These are phyloP conservation scores for Monilinia fructicola DNA, from an alignment of 2,329 filamentous ascomycete species.

Conservation along the genomic window DNA sequence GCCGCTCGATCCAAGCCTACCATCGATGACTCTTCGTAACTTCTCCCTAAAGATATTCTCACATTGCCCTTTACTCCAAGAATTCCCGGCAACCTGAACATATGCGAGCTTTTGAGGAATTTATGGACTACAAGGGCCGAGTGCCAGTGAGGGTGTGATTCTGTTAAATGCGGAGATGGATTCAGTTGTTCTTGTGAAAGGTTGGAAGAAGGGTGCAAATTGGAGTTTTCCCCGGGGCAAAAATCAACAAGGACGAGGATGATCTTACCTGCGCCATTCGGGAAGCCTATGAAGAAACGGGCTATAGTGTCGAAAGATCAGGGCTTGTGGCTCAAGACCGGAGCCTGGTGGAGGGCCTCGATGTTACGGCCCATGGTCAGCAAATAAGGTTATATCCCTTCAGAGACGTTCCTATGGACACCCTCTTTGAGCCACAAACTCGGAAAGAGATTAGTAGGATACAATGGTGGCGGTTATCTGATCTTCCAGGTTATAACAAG, in stretches of 20 bases:
- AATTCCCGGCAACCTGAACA: slow-evolving; percentile 78
- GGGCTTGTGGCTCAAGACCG: slow-evolving; percentile 72
- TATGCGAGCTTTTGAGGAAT: slow-evolving; percentile 83
- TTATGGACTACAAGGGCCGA: slow-evolving; percentile 89
- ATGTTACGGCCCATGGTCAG: slow-evolving; percentile 87
- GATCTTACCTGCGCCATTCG: slow-evolving; percentile 91
- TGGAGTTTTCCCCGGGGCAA: slow-evolving; percentile 98
- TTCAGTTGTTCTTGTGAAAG: slow-evolving; percentile 87
- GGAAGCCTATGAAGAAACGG: slow-evolving; percentile 95
- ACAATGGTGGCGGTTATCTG: slow-evolving; percentile 86
- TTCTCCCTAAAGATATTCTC: slow-evolving; percentile 92
- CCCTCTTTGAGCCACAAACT: slow-evolving; percentile 83
- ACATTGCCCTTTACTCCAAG: slow-evolving; percentile 84
- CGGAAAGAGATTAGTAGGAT: slow-evolving; percentile 98
- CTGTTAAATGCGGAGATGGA: slow-evolving; percentile 95
- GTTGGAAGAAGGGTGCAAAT: slow-evolving; percentile 94
- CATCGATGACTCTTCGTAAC: slow-evolving; percentile 77
- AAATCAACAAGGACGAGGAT: slow-evolving; percentile 96
- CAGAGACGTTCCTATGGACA: slow-evolving; percentile 81
- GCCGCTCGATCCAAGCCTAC: slow-evolving; percentile 78
- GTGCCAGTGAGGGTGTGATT: slow-evolving; percentile 91
- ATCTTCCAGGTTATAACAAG: slow-evolving; percentile 78
- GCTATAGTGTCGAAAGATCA: slow-evolving; percentile 75
- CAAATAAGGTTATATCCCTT: slow-evolving; percentile 93
- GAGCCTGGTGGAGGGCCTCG: slow-evolving; percentile 72